Percentiles rank a stretch among this genome's conserved stretches.
Conservation (phyloP, 202 grass and related monocot species). For the Eragrostis tef region DNA sequence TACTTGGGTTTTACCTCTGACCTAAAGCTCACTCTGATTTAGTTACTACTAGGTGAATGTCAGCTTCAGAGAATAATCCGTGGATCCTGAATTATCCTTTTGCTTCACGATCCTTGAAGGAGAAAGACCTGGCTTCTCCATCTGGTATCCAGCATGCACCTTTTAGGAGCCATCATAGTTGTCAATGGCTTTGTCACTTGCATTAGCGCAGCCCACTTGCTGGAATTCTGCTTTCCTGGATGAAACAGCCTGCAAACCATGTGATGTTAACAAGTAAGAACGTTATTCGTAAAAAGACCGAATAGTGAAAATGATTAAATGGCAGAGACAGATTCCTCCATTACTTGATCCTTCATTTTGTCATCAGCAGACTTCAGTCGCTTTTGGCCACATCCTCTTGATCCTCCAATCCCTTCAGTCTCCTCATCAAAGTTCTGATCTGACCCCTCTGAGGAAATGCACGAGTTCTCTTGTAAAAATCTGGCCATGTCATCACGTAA, state of each 20-base stretch:
- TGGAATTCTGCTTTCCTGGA: slow-evolving; percentile 15
- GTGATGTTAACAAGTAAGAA: slow-evolving; percentile 23
- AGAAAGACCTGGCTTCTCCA: not conserved
- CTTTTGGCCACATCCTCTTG: slow-evolving; percentile 42
- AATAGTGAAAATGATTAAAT: not conserved
- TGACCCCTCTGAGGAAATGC: slow-evolving; percentile 72
- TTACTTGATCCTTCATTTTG: slow-evolving; percentile 56
- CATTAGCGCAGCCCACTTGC: not conserved
- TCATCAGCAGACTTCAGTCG: slow-evolving; percentile 38
- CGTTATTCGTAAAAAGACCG: not conserved
- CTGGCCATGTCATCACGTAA: slow-evolving; percentile 49
- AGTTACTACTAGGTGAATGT: slow-evolving; percentile 35
- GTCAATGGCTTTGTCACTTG: slow-evolving; percentile 9
- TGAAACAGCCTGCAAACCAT: slow-evolving; percentile 46
- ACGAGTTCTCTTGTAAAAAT: slow-evolving; percentile 62
- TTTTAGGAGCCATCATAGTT: not conserved
- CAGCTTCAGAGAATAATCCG: not conserved
- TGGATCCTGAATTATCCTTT: slow-evolving; percentile 28
- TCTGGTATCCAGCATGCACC: slow-evolving; percentile 3
- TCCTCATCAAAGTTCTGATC: slow-evolving; percentile 87
- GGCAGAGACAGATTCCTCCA: not conserved
- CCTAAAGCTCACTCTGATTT: slow-evolving; percentile 16
- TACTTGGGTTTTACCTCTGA: not conserved
- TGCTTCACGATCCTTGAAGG: slow-evolving; percentile 9
- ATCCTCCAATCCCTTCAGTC: slow-evolving; percentile 32